phyloP scores from a whole-genome alignment of 164 flowering plant species.

The Nymphaea thermarum region DNA sequence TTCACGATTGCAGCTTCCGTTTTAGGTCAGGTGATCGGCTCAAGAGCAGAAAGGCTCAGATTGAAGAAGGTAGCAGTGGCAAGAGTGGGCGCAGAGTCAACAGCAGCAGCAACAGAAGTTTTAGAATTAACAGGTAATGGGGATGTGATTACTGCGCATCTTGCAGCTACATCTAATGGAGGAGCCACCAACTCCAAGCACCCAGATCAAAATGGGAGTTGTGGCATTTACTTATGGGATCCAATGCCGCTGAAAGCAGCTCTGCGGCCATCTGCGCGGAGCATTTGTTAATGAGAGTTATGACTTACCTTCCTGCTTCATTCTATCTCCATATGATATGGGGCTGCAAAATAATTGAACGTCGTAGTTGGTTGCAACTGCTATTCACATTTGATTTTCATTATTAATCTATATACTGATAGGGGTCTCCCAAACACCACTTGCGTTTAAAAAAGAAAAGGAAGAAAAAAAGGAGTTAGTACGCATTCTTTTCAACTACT shows the following conservation, averaged over 20 bases:
- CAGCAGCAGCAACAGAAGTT: neutral
- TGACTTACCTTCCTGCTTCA: neutral
- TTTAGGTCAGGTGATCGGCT: slow-evolving; percentile 71
- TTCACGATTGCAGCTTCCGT: slow-evolving; percentile 69
- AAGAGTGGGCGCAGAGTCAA: neutral
- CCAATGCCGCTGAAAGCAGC: neutral
- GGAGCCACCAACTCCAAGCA: neutral
- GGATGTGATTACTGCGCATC: neutral
- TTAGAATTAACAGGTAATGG: neutral
- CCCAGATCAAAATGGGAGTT: neutral
- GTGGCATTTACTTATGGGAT: neutral
- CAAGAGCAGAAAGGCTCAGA: slow-evolving; percentile 67
- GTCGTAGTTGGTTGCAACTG: neutral
- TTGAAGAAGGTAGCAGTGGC: slow-evolving; percentile 18
- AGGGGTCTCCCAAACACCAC: too few relatives aligned
- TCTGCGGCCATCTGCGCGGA: neutral
- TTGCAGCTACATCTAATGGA: neutral
- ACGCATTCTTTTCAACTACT: too few relatives aligned
- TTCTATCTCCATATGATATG: neutral
- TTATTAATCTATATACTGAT: too few relatives aligned
- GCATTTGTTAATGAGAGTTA: neutral
- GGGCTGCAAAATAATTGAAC: neutral
- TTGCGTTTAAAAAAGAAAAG: too few relatives aligned
- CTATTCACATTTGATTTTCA: too few relatives aligned
- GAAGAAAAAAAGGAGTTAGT: too few relatives aligned